phyloP scores from a whole-genome alignment of 352 stramenopile genomes.

The Blastocystis sp. region DNA sequence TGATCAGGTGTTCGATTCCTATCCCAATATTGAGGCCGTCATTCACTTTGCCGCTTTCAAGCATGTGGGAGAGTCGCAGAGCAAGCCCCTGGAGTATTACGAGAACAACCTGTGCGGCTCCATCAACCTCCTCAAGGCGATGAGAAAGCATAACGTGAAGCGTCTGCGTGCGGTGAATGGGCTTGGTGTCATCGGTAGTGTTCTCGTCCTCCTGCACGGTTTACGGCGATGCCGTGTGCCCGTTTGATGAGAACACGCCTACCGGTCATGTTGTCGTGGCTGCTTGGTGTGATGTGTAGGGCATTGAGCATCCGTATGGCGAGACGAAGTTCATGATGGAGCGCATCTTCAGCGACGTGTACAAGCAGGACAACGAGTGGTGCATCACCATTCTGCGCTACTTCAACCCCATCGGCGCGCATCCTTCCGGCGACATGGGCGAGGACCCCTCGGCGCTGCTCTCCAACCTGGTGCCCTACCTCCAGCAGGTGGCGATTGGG shows the following conservation, averaged over 20 bases:
- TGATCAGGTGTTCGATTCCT: conserved; percentile 77
- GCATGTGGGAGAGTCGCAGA: conserved; percentile 80
- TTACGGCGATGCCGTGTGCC: conserved; percentile 75
- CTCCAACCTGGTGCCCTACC: conserved; percentile 86
- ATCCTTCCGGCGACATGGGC: conserved; percentile 82
- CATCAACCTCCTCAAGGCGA: conserved; percentile 76
- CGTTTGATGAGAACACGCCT: conserved; percentile 62
- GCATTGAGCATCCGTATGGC: conserved; percentile 84
- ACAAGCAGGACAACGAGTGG: conserved; percentile 74
- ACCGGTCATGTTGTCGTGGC: conserved; percentile 45
- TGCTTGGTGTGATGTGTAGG: conserved; percentile 25
- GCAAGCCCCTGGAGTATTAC: conserved; percentile 79
- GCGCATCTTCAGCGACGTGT: conserved; percentile 80
- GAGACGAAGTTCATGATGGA: conserved; percentile 87
- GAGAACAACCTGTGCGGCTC: conserved; percentile 80
- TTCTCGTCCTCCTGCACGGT: conserved; percentile 82
- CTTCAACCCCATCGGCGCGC: conserved; percentile 85
- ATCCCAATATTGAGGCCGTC: conserved; percentile 75
- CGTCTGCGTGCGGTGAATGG: conserved; percentile 48
- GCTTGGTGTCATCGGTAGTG: conserved; percentile 70
- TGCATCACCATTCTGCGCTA: conserved; percentile 82
- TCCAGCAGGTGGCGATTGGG: conserved; percentile 82
- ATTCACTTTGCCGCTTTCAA: conserved; percentile 85
- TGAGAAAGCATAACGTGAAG: conserved; percentile 75
- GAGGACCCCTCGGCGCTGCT: conserved; percentile 83